A percentile compares a stretch with the other conserved stretches of the same genome.
phyloP scores from a whole-genome alignment of 495 filamentous ascomycete genomes.

The Penicillium tannophilum region DNA sequence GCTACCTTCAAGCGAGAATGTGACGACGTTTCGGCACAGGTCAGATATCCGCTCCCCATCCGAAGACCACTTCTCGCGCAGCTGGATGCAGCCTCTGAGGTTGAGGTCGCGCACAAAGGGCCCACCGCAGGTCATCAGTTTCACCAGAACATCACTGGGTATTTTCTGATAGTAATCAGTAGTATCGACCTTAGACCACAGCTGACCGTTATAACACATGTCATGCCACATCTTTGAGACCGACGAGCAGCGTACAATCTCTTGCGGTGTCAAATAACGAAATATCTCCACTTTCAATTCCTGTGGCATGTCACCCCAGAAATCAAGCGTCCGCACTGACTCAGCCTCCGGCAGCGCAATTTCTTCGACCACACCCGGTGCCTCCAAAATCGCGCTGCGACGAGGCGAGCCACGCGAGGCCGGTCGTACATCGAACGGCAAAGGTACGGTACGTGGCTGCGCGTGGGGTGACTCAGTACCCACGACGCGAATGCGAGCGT shows the following conservation, averaged over 20 bases:
- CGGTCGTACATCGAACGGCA: slow-evolving; percentile 67
- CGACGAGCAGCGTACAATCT: slow-evolving; percentile 78
- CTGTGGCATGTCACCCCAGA: slow-evolving; percentile 78
- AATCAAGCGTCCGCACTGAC: slow-evolving; percentile 59
- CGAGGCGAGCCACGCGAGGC: slow-evolving; percentile 41
- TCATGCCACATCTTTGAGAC: slow-evolving; percentile 81
- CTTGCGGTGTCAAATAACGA: slow-evolving; percentile 71
- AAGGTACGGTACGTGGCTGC: slow-evolving; percentile 48
- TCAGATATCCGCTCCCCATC: slow-evolving; percentile 70
- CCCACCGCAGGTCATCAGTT: slow-evolving; percentile 81
- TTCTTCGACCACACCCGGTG: slow-evolving; percentile 36
- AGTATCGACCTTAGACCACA: slow-evolving; percentile 85
- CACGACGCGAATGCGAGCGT: slow-evolving; percentile 53
- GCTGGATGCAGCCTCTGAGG: slow-evolving; percentile 71
- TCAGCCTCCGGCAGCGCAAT: slow-evolving; percentile 23
- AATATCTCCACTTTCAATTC: slow-evolving; percentile 83
- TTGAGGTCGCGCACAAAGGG: slow-evolving; percentile 92
- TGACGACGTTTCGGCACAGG: slow-evolving; percentile 81
- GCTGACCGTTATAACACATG: slow-evolving; percentile 92
- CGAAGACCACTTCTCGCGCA: slow-evolving; percentile 75
- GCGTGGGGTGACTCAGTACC: slow-evolving; percentile 35
- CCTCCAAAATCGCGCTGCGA: slow-evolving; percentile 22
- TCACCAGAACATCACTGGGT: slow-evolving; percentile 76
- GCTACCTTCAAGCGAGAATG: slow-evolving; percentile 86
- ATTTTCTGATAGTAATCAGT: slow-evolving; percentile 87